phyloP scores from a whole-genome alignment of 2,329 filamentous ascomycete genomes.

The Fusarium redolens region DNA sequence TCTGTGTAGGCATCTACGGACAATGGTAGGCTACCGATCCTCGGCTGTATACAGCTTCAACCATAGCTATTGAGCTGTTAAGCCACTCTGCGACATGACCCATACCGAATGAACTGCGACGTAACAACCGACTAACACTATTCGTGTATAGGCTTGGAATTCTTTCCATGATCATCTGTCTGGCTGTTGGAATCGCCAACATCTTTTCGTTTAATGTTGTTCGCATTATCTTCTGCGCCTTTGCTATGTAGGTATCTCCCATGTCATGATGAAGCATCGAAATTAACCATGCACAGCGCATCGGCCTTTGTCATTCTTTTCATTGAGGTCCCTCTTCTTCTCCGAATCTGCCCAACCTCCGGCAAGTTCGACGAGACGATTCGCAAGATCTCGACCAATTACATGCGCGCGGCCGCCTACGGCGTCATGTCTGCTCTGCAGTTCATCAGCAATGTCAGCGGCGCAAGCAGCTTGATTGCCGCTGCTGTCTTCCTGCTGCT shows the following conservation, averaged over 20 bases:
- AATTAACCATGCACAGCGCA: conserved; percentile 59
- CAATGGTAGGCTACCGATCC: conserved; percentile 71
- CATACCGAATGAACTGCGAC: conserved; percentile 12
- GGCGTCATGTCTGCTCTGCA: conserved; percentile 82
- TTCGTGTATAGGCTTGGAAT: conserved; percentile 69
- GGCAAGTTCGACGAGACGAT: conserved; percentile 88
- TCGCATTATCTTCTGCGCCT: conserved; percentile 63
- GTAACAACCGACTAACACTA: conserved; percentile 20
- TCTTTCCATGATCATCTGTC: conserved; percentile 76
- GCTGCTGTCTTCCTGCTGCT: conserved; percentile 84
- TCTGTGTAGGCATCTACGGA: conserved; percentile 73
- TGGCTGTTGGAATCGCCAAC: conserved; percentile 76
- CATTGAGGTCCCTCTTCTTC: conserved; percentile 90
- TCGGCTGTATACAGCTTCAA: conserved; percentile 10
- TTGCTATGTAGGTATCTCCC: conserved; percentile 62
- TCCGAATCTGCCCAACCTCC: conserved; percentile 97
- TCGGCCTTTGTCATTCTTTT: conserved; percentile 82
- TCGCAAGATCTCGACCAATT: conserved; percentile 94
- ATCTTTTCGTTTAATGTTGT: conserved; percentile 67
- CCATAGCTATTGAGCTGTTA: conserved; percentile 18
- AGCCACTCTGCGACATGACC: conserved; percentile 10
- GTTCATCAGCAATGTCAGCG: conserved; percentile 79
- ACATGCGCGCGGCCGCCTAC: conserved; percentile 94
- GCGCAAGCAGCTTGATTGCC: conserved; percentile 81
- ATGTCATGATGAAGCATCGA: neutral